Evolutionary conservation across 331 rosid genomes (phyloP).

Genomic region (Saraca asoca): DNA sequence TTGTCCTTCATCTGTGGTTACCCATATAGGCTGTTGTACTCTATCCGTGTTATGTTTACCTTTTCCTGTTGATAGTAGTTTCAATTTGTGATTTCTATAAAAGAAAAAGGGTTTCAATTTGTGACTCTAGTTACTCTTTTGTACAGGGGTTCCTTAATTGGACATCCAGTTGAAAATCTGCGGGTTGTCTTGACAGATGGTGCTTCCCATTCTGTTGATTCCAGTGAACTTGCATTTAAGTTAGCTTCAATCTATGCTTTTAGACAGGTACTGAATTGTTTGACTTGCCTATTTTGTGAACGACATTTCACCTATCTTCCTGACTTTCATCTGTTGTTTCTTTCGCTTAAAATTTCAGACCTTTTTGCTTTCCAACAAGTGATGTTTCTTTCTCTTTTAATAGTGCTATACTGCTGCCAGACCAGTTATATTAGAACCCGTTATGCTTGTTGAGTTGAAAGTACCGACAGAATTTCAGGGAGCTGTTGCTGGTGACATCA

Average conservation of each 20-base stretch:
- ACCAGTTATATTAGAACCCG: conserved; percentile 95
- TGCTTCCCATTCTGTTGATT: conserved; percentile 96
- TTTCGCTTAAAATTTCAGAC: conserved; percentile 15
- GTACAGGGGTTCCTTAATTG: conserved; percentile 89
- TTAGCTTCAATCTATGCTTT: conserved; percentile 95
- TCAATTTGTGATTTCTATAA: not conserved
- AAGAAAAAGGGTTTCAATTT: not conserved
- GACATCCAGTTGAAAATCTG: conserved; percentile 94
- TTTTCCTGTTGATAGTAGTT: not conserved
- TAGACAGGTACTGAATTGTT: conserved; percentile 69
- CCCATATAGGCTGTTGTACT: not conserved
- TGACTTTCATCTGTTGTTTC: conserved; percentile 20
- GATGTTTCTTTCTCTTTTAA: conserved; percentile 26
- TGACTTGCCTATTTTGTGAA: conserved; percentile 19
- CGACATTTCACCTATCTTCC: conserved; percentile 11
- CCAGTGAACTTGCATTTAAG: conserved; percentile 99
- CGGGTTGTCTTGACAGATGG: conserved; percentile 88
- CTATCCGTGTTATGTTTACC: not conserved
- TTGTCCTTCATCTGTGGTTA: not conserved
- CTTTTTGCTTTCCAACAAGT: not conserved
- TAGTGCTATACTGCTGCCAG: conserved; percentile 86
- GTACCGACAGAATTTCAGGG: conserved; percentile 99
- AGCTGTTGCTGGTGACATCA: conserved; percentile 92
- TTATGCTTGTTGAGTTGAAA: conserved; percentile 94
- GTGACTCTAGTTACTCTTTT: conserved; percentile 17